These are phyloP conservation scores for Huntiella savannae DNA, from an alignment of 2,329 filamentous ascomycete species.

Conservation along the genomic window DNA sequence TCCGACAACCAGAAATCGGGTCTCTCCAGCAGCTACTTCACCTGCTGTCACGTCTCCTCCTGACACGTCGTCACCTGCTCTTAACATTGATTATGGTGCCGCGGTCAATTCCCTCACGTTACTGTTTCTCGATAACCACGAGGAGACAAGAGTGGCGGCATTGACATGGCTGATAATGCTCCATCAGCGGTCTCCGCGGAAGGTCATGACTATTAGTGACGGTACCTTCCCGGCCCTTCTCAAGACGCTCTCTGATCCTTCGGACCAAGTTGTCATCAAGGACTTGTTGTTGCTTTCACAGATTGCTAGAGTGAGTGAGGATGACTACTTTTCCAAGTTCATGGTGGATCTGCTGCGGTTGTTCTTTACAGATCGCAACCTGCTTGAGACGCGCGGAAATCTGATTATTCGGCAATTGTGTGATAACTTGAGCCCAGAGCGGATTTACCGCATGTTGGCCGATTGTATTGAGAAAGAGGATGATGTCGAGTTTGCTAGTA, in stretches of 20 bases:
- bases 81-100: constrained; percentile 82
- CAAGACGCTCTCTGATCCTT: constrained; percentile 88
- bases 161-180: constrained; percentile 96
- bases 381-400: constrained; percentile 84
- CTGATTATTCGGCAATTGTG: constrained; percentile 92
- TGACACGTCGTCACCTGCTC: not conserved
- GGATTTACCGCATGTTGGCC: constrained; percentile 86
- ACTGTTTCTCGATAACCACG: constrained; percentile 89
- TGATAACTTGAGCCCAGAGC: constrained; percentile 76
- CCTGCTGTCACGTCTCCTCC: constrained; percentile 14
- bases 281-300: constrained; percentile 87
- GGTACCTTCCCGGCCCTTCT: constrained; percentile 90
- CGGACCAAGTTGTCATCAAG: constrained; percentile 87
- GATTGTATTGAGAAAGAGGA: constrained; percentile 97
- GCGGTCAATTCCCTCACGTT: constrained; percentile 85
- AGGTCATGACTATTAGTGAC: constrained; percentile 88
- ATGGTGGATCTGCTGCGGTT: constrained; percentile 94
- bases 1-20: constrained; percentile 1
- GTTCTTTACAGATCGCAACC: constrained; percentile 80
- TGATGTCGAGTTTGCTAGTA: constrained; percentile 94
- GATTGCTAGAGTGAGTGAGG: constrained; percentile 89
- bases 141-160: constrained; percentile 83
- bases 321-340: constrained; percentile 93
- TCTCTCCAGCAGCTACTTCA: constrained; percentile 16
- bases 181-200: constrained; percentile 81